These are phyloP conservation scores for Podospora didyma DNA, from an alignment of 495 filamentous ascomycete genomes.

Conservation along the genomic window DNA sequence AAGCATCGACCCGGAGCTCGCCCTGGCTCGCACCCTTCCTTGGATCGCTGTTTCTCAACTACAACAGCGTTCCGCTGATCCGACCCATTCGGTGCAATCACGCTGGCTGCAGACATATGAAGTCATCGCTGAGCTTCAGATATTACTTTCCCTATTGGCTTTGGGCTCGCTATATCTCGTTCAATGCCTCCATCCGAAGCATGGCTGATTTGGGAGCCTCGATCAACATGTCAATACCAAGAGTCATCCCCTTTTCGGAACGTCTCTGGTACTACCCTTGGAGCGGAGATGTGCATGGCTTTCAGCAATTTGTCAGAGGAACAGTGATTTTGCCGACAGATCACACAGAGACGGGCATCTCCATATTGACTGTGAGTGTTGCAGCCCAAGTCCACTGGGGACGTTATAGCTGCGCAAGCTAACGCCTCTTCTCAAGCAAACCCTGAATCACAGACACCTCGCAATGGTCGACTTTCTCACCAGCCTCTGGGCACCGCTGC, in stretches of 20 bases:
- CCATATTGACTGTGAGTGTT: neutral
- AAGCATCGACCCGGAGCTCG: neutral
- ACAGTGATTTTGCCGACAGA: neutral
- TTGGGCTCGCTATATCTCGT: neutral
- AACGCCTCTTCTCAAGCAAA: neutral
- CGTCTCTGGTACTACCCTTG: neutral
- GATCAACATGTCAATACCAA: neutral
- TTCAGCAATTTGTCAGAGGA: neutral
- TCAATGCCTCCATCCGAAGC: neutral
- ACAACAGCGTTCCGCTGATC: neutral
- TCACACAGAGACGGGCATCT: neutral
- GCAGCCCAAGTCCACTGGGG: neutral
- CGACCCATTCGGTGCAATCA: neutral
- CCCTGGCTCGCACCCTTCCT: neutral
- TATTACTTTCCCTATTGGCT: neutral
- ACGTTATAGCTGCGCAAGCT: neutral
- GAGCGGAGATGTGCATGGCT: neutral
- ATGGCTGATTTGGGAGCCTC: neutral
- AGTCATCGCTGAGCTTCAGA: neutral
- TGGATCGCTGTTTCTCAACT: neutral
- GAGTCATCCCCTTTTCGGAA: neutral
- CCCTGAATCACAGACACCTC: neutral
- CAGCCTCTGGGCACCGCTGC: neutral
- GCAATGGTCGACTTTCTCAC: neutral
- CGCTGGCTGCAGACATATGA: neutral